phyloP scores from a whole-genome alignment of 345 rosid species.

The Conringia planisiliqua region DNA sequence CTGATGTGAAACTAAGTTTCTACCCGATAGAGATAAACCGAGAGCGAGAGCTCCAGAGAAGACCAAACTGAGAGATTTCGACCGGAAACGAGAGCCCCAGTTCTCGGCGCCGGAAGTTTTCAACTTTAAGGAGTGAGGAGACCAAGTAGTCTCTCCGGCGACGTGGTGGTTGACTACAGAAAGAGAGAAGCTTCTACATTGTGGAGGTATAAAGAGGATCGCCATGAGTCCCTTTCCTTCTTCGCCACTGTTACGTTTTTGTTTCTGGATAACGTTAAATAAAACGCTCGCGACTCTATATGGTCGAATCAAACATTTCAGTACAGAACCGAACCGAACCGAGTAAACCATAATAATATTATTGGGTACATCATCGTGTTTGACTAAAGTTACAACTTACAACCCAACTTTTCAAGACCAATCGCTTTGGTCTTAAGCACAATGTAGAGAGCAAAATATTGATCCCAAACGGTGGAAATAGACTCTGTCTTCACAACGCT shows the following conservation, averaged over 20 bases:
- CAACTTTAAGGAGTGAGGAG: slow-evolving; percentile 25
- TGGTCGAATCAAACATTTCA: neutral
- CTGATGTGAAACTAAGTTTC: too few relatives aligned
- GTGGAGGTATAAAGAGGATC: slow-evolving; percentile 8
- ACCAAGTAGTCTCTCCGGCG: slow-evolving; percentile 9
- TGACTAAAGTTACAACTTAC: too few relatives aligned
- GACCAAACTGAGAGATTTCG: slow-evolving; percentile 51
- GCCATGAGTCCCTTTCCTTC: neutral
- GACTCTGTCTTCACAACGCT: too few relatives aligned
- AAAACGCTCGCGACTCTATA: neutral
- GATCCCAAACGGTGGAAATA: too few relatives aligned
- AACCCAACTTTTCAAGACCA: too few relatives aligned
- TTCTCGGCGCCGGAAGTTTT: slow-evolving; percentile 21
- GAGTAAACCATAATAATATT: neutral
- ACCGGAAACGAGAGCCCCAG: slow-evolving; percentile 43
- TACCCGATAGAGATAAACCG: slow-evolving; percentile 47
- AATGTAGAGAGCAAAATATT: too few relatives aligned
- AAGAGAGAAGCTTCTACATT: slow-evolving; percentile 23
- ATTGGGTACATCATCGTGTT: too few relatives aligned
- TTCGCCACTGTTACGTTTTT: neutral
- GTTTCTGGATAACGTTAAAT: slow-evolving; percentile 20
- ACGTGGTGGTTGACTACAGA: neutral
- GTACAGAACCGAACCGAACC: neutral
- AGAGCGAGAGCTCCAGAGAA: slow-evolving; percentile 71
- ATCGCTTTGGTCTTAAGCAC: too few relatives aligned